Evolutionary conservation across 805 yeast genomes (phyloP), one percentile per base, ranked within the genome.

Genomic region (Pichia occidentalis): DNA sequence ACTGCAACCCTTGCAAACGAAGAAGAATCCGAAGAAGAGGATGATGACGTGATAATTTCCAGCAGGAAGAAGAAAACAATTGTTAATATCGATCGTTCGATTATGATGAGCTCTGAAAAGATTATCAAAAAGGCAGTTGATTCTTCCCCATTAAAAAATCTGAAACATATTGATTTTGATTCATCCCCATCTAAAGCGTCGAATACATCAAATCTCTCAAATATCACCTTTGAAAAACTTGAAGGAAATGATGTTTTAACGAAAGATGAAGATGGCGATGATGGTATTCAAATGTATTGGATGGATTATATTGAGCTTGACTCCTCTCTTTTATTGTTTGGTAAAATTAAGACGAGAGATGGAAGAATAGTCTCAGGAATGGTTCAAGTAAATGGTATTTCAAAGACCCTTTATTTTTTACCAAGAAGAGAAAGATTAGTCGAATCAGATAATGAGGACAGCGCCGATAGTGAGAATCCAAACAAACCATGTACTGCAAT

Each of bases 281-380:
- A 41, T 2, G 35, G 47, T 2, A 71, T 87, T 54, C 73, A 75
- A 50, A 77, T 90, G 79, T 92, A 72, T 58, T 92, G 97, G 97
- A 61, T 84, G 22, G 98, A 92, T 59, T 87, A 78, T 57, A 69
- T 82, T 18, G 97, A 90, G 55, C 75, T 81, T 10, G 84, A 80
- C 42, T 71, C 71, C 48, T 62, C 77, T 0, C 61, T 92, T 34
- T 57, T 85, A 14, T 65, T 92, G 8, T 90, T 83, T 57, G 98
- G 98, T 37, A 86, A 87, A 54, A 71, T 82, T 10, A 68, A 71
- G 40, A 68, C 87, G 4, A 63, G 63, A 7, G 77, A 76, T 33
- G 75, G 78, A 4, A 63, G 68, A 8, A 57, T 73, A 19, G 82
- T 80, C 4, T 85, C 95, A 3, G 80, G 83, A 34, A 73, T 85